These are phyloP conservation scores for Rhodotorula sp. DNA, from an alignment of 1,284 basidiomycete genomes.

Conservation along the genomic window DNA sequence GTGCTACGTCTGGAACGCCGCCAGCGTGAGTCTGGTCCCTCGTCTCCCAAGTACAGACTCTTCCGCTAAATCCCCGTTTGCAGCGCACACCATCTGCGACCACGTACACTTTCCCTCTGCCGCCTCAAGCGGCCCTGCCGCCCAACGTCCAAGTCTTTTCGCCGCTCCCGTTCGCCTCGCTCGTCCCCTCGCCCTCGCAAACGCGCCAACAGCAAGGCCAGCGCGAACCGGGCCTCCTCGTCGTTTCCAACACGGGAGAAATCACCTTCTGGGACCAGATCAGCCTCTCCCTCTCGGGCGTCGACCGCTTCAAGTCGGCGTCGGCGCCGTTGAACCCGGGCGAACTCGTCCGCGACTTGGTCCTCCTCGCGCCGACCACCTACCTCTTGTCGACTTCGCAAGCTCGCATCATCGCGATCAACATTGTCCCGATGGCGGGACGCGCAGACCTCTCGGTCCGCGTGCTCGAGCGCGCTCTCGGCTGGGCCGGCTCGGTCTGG, in stretches of 20 bases:
- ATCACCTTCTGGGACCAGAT: conserved; percentile 52
- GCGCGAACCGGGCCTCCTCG: conserved; percentile 52
- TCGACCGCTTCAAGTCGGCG: conserved; percentile 40
- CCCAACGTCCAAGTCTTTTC: conserved; percentile 46
- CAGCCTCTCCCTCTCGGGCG: conserved; percentile 49
- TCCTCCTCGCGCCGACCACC: conserved; percentile 36
- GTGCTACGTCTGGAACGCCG: conserved; percentile 53
- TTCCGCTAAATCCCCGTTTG: neutral
- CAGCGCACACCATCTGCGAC: conserved; percentile 23
- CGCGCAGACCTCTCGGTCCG: conserved; percentile 43
- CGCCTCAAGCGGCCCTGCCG: conserved; percentile 47
- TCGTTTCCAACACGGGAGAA: conserved; percentile 49
- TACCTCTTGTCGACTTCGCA: conserved; percentile 48
- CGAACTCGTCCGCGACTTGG: conserved; percentile 48
- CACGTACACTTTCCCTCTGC: conserved; percentile 45
- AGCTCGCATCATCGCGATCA: conserved; percentile 48
- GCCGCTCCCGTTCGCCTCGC: conserved; percentile 40
- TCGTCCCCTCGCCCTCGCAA: conserved; percentile 43
- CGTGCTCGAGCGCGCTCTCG: conserved; percentile 47
- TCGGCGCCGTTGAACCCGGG: conserved; percentile 43
- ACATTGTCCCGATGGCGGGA: conserved; percentile 46
- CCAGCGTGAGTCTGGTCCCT: conserved; percentile 42
- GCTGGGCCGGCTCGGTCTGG: conserved; percentile 40
- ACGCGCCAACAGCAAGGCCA: conserved; percentile 37
- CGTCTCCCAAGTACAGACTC: neutral